Conservation (phyloP, 1,284 basidiomycete species). For the Puccinia polysora region DNA sequence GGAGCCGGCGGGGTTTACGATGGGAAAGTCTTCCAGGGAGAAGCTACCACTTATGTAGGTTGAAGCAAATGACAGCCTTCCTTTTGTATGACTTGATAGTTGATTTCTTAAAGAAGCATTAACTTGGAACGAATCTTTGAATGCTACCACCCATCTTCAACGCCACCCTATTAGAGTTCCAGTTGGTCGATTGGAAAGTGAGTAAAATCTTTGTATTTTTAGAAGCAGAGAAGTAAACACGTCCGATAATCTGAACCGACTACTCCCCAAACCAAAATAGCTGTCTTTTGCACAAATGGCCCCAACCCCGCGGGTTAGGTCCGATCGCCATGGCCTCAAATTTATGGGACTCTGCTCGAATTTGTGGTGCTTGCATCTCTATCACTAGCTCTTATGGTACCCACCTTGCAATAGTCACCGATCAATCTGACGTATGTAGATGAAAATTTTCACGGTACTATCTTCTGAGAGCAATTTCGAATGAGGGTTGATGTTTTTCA, state of each 20-base stretch:
- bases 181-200: constrained; percentile 13
- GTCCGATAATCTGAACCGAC: background rate
- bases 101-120: background rate
- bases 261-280: background rate
- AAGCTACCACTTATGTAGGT: constrained; percentile 9
- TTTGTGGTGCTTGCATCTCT: constrained; percentile 11
- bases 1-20: background rate
- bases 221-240: background rate
- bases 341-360: constrained; percentile 14
- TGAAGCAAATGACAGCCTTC: background rate
- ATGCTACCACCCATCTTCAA: background rate
- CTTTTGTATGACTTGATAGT: background rate
- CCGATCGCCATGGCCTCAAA: constrained; percentile 28
- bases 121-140: background rate
- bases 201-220: background rate
- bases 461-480: background rate
- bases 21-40: background rate
- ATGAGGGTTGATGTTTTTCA: background rate
- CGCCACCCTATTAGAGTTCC: background rate
- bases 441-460: background rate
- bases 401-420: background rate
- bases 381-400: constrained; percentile 11
- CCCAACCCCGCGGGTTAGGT: constrained; percentile 4
- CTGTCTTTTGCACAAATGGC: constrained; percentile 22
- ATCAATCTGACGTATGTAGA: background rate